These are phyloP conservation scores for Kwoniella pini DNA, from an alignment of 768 basidiomycete genomes.

Conservation along the genomic window DNA sequence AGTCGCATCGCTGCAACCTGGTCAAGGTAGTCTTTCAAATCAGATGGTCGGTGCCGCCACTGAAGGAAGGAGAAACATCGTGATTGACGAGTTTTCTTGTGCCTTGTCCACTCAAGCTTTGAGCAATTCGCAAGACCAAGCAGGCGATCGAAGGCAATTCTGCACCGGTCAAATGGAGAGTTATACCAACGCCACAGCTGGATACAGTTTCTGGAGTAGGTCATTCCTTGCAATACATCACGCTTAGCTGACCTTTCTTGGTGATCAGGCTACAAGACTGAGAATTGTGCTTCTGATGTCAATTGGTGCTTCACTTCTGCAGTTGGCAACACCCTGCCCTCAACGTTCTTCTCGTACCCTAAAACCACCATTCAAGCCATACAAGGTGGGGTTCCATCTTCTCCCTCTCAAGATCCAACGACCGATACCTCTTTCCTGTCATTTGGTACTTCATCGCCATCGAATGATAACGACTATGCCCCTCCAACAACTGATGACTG, in stretches of 20 bases:
- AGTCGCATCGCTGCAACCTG: constrained; percentile 46
- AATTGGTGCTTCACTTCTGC: constrained; percentile 72
- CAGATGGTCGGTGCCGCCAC: constrained; percentile 47
- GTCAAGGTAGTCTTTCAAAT: constrained; percentile 27
- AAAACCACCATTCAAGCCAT: constrained; percentile 26
- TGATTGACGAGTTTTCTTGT: constrained; percentile 60
- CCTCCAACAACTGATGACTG: constrained; percentile 25
- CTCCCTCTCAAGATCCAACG: constrained; percentile 20
- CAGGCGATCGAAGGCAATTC: constrained; percentile 60
- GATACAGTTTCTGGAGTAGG: constrained; percentile 73
- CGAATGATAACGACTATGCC: constrained; percentile 13
- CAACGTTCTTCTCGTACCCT: constrained; percentile 63
- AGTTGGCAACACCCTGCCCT: constrained; percentile 63
- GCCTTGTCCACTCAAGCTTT: constrained; percentile 60
- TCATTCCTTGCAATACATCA: background rate
- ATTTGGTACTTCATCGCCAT: constrained; percentile 26
- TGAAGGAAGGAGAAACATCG: constrained; percentile 31
- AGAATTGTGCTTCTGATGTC: constrained; percentile 62
- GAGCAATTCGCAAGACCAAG: constrained; percentile 58
- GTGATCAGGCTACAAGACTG: constrained; percentile 63
- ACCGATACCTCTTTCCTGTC: constrained; percentile 22
- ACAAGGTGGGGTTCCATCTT: constrained; percentile 4
- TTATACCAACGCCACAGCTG: constrained; percentile 63
- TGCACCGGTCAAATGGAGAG: constrained; percentile 64
- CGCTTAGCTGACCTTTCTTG: background rate